phyloP scores from a whole-genome alignment of 352 stramenopile genomes.

The Phytophthora palmivora region DNA sequence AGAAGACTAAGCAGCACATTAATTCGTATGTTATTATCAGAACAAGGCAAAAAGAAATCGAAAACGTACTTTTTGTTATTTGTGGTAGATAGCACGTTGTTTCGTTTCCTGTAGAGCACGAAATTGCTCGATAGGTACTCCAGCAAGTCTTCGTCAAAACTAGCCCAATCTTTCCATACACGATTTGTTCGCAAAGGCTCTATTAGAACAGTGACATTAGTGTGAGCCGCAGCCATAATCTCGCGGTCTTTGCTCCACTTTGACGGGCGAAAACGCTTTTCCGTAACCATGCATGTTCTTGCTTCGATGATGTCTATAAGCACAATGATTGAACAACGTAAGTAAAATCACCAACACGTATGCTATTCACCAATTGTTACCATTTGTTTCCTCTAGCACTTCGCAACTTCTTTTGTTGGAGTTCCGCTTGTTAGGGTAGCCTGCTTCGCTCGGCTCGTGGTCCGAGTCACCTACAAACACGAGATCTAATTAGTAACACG shows the following conservation, averaged over 20 bases:
- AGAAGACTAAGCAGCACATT: neutral
- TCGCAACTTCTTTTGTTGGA: neutral
- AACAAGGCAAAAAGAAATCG: slow-evolving; percentile 1
- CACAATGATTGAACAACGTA: neutral
- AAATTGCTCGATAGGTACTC: slow-evolving; percentile 1
- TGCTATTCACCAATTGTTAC: too few relatives aligned
- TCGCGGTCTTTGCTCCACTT: slow-evolving; percentile 8
- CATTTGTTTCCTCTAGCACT: neutral
- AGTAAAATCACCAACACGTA: slow-evolving; percentile 1
- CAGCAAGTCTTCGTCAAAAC: slow-evolving; percentile 2
- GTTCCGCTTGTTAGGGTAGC: neutral
- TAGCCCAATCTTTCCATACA: too few relatives aligned
- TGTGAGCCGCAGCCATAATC: slow-evolving; percentile 4
- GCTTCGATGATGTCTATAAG: neutral
- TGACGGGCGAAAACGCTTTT: slow-evolving; percentile 5
- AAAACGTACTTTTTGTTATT: slow-evolving; percentile 10
- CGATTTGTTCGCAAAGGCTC: neutral
- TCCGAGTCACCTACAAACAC: slow-evolving; percentile 3
- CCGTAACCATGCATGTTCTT: too few relatives aligned
- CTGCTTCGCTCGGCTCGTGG: slow-evolving; percentile 1
- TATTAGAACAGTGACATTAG: neutral
- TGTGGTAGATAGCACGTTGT: neutral
- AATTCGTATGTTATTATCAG: neutral
- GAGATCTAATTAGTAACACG: too few relatives aligned
- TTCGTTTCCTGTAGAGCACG: slow-evolving; percentile 7